Evolutionary conservation across 371 early-diverging fungal genomes (phyloP), one percentile per base, ranked within the genome.

Genomic region (Funneliformis caledonium): DNA sequence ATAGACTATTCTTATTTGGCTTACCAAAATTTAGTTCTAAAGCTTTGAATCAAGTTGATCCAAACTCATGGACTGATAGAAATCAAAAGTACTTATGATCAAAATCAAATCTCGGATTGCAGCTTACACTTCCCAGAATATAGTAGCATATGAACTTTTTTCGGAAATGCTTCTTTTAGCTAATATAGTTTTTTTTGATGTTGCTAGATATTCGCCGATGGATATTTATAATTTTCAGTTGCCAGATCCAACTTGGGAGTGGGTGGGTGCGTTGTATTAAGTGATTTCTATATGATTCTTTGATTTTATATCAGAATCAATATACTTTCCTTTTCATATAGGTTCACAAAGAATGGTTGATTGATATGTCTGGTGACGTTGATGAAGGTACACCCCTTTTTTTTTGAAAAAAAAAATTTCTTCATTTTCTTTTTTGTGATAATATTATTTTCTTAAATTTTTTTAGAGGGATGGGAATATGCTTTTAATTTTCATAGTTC

Each of bases 281-380:
- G 11, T 69, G 43, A 8, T 69, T 16, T 43, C 12, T 42, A 45
- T 11, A n/a, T 19, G n/a, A 69, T 69, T 37, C 43, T 69, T 33
- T 69, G 19, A n/a, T 42, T 19, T 19, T 12, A 59, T 8, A 50
- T 76, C 31, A 10, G 43, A 73, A 48, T 22, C 16, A 31, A n/a
- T 60, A 22, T 26, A 37, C 19, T 60, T 50, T 11, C 5, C 14
- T 42, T n/a, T 37, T 42, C 4, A 31, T 80, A n/a, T 31, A 60
- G 61, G 16, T 45, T 64, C 87, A 86, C 77, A 88, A 88, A 80
- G 86, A 88, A 45, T 92, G 92, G 92, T 83, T 92, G 84, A 89
- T 91, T 22, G 91, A 92, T 81, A 91, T 92, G 92, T 88, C 90
- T n/a, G 89, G 85, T 4, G 91, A 92, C 82, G 90, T 92, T 1